phyloP scores from a whole-genome alignment of 352 stramenopile species.

The Globisporangium iwayamae region DNA sequence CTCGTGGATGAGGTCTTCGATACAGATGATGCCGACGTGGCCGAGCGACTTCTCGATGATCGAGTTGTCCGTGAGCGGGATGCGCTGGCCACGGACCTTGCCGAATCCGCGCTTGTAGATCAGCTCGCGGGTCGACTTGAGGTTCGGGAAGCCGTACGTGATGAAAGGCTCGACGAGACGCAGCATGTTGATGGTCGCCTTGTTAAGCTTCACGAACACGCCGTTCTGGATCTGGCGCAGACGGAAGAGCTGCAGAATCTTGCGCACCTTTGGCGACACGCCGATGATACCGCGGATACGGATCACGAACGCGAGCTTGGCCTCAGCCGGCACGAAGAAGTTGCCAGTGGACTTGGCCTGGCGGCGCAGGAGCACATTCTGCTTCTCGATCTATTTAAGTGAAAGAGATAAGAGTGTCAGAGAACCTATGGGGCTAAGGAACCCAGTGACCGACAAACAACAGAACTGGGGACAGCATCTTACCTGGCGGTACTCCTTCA shows the following conservation, averaged over 20 bases:
- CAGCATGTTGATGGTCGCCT: conserved; percentile 99
- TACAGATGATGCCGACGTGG: conserved; percentile 96
- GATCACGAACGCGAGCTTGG: conserved; percentile 98
- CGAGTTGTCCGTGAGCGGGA: conserved; percentile 96
- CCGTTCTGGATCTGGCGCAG: conserved; percentile 99
- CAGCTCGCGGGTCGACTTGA: conserved; percentile 97
- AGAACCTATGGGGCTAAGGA: neutral
- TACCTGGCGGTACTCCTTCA: conserved; percentile 96
- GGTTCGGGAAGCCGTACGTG: conserved; percentile 97
- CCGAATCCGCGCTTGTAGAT: conserved; percentile 99
- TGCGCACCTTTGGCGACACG: conserved; percentile 90
- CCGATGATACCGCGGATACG: conserved; percentile 99
- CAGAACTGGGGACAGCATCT: conserved; percentile 7
- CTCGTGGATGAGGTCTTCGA: conserved; percentile 99
- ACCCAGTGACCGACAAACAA: neutral
- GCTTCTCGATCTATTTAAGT: conserved; percentile 80
- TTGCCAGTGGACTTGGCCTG: conserved; percentile 95
- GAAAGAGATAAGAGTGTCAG: neutral
- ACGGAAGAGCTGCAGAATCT: conserved; percentile 99
- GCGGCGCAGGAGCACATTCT: conserved; percentile 92
- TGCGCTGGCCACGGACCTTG: conserved; percentile 98
- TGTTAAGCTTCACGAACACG: conserved; percentile 99
- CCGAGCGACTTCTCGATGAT: conserved; percentile 96
- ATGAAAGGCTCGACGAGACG: conserved; percentile 98
- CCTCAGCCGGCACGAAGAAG: conserved; percentile 97